Conservation (phyloP, 805 yeast species). For the Danielia oregonensis region DNA sequence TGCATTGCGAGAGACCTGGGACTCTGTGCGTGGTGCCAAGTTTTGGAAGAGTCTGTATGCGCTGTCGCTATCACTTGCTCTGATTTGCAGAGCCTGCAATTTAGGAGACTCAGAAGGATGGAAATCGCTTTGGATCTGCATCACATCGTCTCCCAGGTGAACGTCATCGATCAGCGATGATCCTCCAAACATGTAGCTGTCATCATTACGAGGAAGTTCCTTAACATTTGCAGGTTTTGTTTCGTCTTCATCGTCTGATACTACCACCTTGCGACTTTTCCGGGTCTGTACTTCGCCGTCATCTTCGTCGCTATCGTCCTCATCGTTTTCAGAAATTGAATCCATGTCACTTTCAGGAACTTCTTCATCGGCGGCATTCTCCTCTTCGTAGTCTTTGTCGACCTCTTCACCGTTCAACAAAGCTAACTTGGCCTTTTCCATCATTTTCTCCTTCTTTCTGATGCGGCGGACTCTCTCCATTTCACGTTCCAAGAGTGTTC, state of each 20-base stretch:
- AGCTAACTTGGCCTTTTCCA: slow-evolving; percentile 35
- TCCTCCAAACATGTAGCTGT: slow-evolving; percentile 18
- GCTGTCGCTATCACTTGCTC: background rate
- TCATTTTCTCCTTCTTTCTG: slow-evolving; percentile 39
- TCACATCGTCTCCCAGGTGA: slow-evolving; percentile 6
- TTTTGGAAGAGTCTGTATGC: slow-evolving; percentile 22
- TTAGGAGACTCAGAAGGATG: slow-evolving; percentile 9
- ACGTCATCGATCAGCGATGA: slow-evolving; percentile 4
- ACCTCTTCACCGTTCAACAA: slow-evolving; percentile 17
- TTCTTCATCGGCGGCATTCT: slow-evolving; percentile 14
- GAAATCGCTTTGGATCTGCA: slow-evolving; percentile 14
- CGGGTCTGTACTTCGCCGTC: slow-evolving; percentile 2
- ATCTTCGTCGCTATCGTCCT: slow-evolving; percentile 6
- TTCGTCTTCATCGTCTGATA: slow-evolving; percentile 17
- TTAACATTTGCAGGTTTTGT: slow-evolving; percentile 13
- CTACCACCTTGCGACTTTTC: slow-evolving; percentile 8
- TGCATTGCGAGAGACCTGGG: slow-evolving; percentile 5
- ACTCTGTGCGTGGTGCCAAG: slow-evolving; percentile 22
- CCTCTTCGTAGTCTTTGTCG: slow-evolving; percentile 14
- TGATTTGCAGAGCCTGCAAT: background rate
- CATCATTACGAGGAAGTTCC: slow-evolving; percentile 10
- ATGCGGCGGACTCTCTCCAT: slow-evolving; percentile 45
- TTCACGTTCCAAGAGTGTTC: slow-evolving; percentile 46
- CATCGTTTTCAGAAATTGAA: slow-evolving; percentile 15
- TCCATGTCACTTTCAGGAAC: slow-evolving; percentile 18